Conservation (phyloP, 257 asterid species). For the Catharanthus roseus region DNA sequence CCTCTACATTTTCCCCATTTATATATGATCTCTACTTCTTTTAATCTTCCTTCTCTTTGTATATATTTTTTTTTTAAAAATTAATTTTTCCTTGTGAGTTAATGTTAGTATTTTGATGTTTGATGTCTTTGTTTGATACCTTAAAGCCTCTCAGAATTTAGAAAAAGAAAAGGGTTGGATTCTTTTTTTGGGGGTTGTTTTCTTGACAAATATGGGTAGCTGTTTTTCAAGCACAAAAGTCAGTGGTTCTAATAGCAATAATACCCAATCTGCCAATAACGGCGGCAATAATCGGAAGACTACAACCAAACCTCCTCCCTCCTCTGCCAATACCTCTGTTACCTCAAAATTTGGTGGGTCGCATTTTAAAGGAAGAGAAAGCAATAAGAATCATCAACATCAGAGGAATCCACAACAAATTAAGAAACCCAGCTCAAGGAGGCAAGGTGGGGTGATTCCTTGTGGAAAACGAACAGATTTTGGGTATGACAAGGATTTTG, state of each 20-base stretch:
- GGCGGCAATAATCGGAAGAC: slow-evolving; percentile 17
- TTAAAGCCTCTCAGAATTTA: background rate
- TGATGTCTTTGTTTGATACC: background rate
- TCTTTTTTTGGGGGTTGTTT: background rate
- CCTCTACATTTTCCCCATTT: background rate
- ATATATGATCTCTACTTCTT: slow-evolving; percentile 1
- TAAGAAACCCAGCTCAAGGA: slow-evolving; percentile 41
- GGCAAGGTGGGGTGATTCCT: slow-evolving; percentile 62
- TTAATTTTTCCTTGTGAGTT: too few relatives aligned
- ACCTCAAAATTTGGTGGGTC: background rate
- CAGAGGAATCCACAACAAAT: slow-evolving; percentile 38
- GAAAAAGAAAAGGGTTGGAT: slow-evolving; percentile 5
- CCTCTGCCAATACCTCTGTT: background rate
- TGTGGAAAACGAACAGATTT: slow-evolving; percentile 94
- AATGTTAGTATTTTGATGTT: background rate
- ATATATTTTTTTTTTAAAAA: too few relatives aligned
- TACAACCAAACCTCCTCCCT: background rate
- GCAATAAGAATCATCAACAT: slow-evolving; percentile 30
- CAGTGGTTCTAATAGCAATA: slow-evolving; percentile 64
- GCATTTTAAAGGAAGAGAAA: slow-evolving; percentile 14
- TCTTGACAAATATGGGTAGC: slow-evolving; percentile 53
- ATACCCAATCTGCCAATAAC: slow-evolving; percentile 27
- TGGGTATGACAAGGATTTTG: slow-evolving; percentile 94
- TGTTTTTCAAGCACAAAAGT: slow-evolving; percentile 68
- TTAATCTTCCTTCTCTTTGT: background rate